Base-by-base conservation (phyloP, 1,139 yeast species). In the Lodderomyces parapsilosis region DNA sequence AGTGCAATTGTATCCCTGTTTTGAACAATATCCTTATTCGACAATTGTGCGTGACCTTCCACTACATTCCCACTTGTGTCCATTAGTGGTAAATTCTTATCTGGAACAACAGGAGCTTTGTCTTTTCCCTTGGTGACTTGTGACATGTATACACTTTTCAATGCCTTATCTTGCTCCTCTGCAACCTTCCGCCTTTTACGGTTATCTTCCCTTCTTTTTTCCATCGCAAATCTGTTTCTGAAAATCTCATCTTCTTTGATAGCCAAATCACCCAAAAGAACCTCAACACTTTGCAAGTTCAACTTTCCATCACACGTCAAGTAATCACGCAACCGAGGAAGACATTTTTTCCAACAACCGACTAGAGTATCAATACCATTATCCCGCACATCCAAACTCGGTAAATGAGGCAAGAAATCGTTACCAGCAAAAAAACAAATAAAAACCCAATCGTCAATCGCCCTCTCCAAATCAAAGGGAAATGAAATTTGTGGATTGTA, bases 361-460 rank as follows among this genome's bases (percentile, higher is more conserved):
- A 89, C 83, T 44, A 93, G 68, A 31, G 80, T 73, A 58, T 91
- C 97, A 56, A 93, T 87, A 53, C 96, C 93, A 57, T 89, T 88
- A 62, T 94, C 98, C 54, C 99, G 80, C 36, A 93, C 97, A 59
- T 93, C 97, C 49, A 94, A 74, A 42, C 95, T 83, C 6, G 99
- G 99, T 52, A 94, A 70, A 65, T 93, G 99, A 2, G 99, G 99
- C 58, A 94, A 73, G 74, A 94, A 94, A 80, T 94, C 99, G 60
- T 94, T 94, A 62, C 99, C 99, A 46, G 93, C 96, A 60, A 94
- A 94, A 70, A 94, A 94, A 76, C 98, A 93, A 91, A 94, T 86
- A 54, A 94, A 94, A 14, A 94, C 91, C 99, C 99, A 94, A 66
- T 94, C 99, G 61, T 94, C 99, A 48, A 94, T 84, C 2, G 98